Evolutionary conservation across 306 rosid species (phyloP), one percentile per base, ranked within the genome.

Genomic region (Benincasa hispida): DNA sequence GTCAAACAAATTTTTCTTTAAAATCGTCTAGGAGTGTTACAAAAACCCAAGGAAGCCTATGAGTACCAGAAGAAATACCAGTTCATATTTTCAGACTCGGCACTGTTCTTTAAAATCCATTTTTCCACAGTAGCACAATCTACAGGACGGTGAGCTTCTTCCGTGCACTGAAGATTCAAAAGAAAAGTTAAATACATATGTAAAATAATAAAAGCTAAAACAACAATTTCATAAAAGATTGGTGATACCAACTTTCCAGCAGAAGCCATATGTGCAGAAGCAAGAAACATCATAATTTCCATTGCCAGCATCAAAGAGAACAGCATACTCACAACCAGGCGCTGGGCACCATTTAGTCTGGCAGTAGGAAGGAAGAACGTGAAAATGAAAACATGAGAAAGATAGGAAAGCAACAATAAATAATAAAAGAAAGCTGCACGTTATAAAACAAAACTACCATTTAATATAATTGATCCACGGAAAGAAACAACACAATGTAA

Each of bases 281-380:
- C 97, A 92, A 78, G 80, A 81, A 30, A 92, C 90, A 78, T 90
- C 96, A 82, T 78, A 87, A 68, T 81, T 83, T 21, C 86, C 85
- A 76, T 76, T 73, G 35, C 87, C 89, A 56, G 88, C 93, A 65
- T 84, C 87, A 80, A 86, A 92, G 78, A 82, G 83, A 28, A 88
- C 90, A 6, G 91, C 97, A 75, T 81, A 72, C 14, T 92, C 91
- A 72, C 97, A 92, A 54, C 90, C 96, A 0, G 97, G 93, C 48
- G 96, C 96, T 78, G 97, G 97, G 77, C 97, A 92, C 97, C 96
- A 92, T 84, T 88, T 92, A 79, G 91, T 92, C 93, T 92, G 72
- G 30, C 58, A 42, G 56, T 28, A 76, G 9, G 39, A 78, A 39
- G 63, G 55, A 47, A 50, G 47, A 72, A 28, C 2, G 19, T 72